phyloP scores from a whole-genome alignment of 805 yeast genomes.

The Nakazawaea pomicola region DNA sequence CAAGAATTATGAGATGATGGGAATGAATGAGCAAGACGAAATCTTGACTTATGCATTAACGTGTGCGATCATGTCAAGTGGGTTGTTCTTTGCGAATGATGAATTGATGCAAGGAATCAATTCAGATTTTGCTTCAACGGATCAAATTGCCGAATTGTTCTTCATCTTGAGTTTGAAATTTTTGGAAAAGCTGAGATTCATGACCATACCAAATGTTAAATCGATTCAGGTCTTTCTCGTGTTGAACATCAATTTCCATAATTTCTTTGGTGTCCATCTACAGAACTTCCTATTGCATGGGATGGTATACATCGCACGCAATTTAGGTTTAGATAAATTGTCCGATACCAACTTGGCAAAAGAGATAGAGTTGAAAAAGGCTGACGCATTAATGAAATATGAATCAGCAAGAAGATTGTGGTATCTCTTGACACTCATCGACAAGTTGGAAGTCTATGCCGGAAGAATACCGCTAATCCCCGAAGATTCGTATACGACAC shows the following conservation, averaged over 20 bases:
- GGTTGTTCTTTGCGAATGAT: background rate
- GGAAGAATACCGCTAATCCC: background rate
- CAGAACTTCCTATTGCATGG: background rate
- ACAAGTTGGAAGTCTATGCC: background rate
- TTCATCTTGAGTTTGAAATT: background rate
- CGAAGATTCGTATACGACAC: background rate
- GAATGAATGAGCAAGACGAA: background rate
- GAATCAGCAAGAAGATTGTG: background rate
- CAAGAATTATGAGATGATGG: background rate
- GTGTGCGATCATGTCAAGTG: background rate
- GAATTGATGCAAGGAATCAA: background rate
- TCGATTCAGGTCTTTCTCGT: background rate
- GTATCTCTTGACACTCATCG: background rate
- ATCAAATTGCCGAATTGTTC: background rate
- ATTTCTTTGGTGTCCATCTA: background rate
- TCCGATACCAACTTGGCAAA: background rate
- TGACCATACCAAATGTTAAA: background rate
- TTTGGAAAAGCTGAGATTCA: background rate
- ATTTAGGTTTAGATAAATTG: background rate
- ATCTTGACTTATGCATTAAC: background rate
- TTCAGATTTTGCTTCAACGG: too few species aligned
- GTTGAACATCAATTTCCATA: background rate
- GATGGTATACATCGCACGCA: background rate
- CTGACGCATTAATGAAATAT: background rate
- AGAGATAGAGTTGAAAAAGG: background rate